These are phyloP conservation scores for Heliamphora exappendiculata DNA, from an alignment of 148 eudicot genomes.

Conservation along the genomic window DNA sequence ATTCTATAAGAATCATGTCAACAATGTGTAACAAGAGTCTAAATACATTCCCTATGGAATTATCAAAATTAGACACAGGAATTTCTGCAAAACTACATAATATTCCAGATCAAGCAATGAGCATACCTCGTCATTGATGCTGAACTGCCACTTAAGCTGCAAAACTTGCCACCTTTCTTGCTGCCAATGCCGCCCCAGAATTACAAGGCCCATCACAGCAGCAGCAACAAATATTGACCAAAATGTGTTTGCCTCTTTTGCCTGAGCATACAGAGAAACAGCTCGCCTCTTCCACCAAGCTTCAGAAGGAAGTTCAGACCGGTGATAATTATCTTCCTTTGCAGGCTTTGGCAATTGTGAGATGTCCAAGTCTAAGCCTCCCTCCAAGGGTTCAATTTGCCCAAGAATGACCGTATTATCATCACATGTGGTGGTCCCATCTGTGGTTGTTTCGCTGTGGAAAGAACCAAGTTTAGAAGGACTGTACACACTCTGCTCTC, in stretches of 20 bases:
- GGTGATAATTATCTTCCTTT: constrained; percentile 38
- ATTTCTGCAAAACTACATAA: too few species aligned
- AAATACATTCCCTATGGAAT: too few species aligned
- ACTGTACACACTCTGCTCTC: constrained; percentile 38
- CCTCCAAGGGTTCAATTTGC: constrained; percentile 31
- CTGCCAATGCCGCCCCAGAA: constrained; percentile 75
- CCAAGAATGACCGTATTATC: constrained; percentile 27
- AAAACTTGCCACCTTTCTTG: constrained; percentile 66
- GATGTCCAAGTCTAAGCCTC: constrained; percentile 26
- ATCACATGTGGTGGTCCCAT: constrained; percentile 20
- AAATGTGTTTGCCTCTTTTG: constrained; percentile 69
- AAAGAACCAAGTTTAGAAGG: constrained; percentile 26
- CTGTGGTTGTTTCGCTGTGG: constrained; percentile 21
- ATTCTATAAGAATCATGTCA: too few species aligned
- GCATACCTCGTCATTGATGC: constrained; percentile 54
- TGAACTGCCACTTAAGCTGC: constrained; percentile 58
- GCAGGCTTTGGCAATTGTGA: constrained; percentile 20
- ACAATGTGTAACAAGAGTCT: too few species aligned
- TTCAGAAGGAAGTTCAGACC: constrained; percentile 49
- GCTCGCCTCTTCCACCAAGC: constrained; percentile 88
- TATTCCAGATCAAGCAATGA: too few species aligned
- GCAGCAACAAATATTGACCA: constrained; percentile 85
- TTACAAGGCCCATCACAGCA: constrained; percentile 89
- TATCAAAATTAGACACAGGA: too few species aligned
- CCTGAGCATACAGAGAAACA: constrained; percentile 55